Conservation (phyloP, 345 rosid species). For the Lepidium africanum region DNA sequence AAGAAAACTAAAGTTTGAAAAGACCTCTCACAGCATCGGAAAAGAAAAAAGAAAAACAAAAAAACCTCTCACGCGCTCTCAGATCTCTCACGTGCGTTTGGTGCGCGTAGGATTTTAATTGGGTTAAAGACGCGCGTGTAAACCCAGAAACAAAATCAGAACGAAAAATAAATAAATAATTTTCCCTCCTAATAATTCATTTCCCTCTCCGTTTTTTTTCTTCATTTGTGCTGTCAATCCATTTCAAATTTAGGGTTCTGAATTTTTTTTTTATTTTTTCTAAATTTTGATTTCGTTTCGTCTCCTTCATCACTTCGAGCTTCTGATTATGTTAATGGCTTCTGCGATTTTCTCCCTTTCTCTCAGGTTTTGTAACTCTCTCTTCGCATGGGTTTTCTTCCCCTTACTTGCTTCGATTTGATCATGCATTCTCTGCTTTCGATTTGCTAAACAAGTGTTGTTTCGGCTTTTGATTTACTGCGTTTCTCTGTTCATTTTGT, state of each 20-base stretch:
- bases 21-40: too few relatives aligned
- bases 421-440: constrained; percentile 13
- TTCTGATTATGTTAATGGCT: neutral
- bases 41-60: too few relatives aligned
- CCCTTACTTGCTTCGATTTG: constrained; percentile 13
- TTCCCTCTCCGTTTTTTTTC: constrained; percentile 3
- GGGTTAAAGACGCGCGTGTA: too few relatives aligned
- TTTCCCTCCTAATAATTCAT: neutral
- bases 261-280: neutral
- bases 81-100: too few relatives aligned
- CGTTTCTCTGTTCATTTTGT: neutral
- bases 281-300: neutral
- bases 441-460: neutral
- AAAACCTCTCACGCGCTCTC: too few relatives aligned
- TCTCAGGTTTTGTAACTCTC: constrained; percentile 2
- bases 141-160: neutral
- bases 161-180: neutral
- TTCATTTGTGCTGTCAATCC: neutral
- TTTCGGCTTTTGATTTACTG: neutral
- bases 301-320: neutral
- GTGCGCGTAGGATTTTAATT: too few relatives aligned
- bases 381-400: neutral
- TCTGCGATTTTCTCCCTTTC: neutral
- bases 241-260: constrained; percentile 22
- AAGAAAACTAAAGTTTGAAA: too few relatives aligned